Evolutionary conservation across 768 basidiomycete genomes (phyloP).

Genomic region (Rubroboletus satanas): DNA sequence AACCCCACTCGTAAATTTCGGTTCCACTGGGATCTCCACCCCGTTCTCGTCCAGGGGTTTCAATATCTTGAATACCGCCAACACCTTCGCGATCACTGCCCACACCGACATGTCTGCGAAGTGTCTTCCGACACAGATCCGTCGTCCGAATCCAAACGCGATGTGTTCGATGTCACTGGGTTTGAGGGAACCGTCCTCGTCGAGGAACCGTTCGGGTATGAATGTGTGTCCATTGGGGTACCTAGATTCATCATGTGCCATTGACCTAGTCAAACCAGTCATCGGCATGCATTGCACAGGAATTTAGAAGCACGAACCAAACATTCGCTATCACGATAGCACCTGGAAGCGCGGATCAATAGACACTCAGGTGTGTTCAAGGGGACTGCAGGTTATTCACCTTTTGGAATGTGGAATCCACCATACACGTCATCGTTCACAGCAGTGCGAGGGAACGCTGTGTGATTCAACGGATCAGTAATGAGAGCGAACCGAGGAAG

Average conservation of each 20-base stretch:
- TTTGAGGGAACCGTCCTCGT: conserved; percentile 21
- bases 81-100: conserved; percentile 9
- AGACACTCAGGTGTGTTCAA: background rate
- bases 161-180: conserved; percentile 6
- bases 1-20: conserved; percentile 9
- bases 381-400: background rate
- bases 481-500: too few relatives aligned
- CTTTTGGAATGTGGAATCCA: conserved; percentile 47
- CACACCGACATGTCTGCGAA: conserved; percentile 21
- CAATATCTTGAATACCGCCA: conserved; percentile 2
- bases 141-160: conserved; percentile 25
- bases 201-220: conserved; percentile 38
- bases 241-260: conserved; percentile 22
- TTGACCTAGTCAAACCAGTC: conserved; percentile 2
- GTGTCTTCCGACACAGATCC: conserved; percentile 24
- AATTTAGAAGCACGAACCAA: background rate
- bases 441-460: conserved; percentile 25
- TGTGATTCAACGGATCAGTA: background rate
- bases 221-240: conserved; percentile 36
- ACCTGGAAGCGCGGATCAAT: background rate
- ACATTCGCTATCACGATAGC: conserved; percentile 6
- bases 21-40: conserved; percentile 13
- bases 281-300: fast-evolving
- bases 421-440: conserved; percentile 40
- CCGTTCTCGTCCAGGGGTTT: background rate